Evolutionary conservation across 2,329 filamentous ascomycete genomes (phyloP).

Genomic region (Arthrobotrys musiformis): DNA sequence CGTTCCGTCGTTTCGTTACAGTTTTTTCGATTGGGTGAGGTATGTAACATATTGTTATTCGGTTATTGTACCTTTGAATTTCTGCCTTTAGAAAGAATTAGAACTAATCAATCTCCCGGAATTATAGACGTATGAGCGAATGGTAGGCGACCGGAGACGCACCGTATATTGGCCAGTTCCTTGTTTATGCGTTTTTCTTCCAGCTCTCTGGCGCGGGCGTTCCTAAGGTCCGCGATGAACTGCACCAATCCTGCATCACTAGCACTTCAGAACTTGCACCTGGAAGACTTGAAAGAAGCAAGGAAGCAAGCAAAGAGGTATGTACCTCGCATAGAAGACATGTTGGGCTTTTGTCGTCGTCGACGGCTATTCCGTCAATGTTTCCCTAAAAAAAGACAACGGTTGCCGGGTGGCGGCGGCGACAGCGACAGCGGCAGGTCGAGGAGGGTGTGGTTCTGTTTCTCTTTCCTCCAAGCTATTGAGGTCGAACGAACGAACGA

Average conservation of each 20-base stretch:
- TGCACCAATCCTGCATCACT: conserved; percentile 78
- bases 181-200: conserved; percentile 99
- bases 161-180: conserved; percentile 95
- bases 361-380: conserved; percentile 16
- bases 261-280: conserved; percentile 22
- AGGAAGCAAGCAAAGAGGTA: neutral
- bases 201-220: conserved; percentile 91
- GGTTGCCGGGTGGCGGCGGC: conserved; percentile 19
- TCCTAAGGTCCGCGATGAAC: conserved; percentile 96
- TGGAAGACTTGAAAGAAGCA: neutral
- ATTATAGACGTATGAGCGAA: neutral
- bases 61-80: conserved; percentile 78
- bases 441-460: neutral
- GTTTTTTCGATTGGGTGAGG: neutral
- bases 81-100: conserved; percentile 71
- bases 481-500: neutral
- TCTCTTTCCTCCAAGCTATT: neutral
- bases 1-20: conserved; percentile 14
- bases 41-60: neutral
- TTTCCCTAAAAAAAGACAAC: conserved; percentile 34
- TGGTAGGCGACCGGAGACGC: conserved; percentile 61
- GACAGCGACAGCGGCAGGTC: conserved; percentile 3
- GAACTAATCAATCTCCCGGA: conserved; percentile 11
- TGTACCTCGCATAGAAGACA: conserved; percentile 61
- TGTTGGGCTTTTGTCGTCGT: conserved; percentile 53